Conservation (phyloP, 164 flowering plant species). For the Magnolia changhungtana region DNA sequence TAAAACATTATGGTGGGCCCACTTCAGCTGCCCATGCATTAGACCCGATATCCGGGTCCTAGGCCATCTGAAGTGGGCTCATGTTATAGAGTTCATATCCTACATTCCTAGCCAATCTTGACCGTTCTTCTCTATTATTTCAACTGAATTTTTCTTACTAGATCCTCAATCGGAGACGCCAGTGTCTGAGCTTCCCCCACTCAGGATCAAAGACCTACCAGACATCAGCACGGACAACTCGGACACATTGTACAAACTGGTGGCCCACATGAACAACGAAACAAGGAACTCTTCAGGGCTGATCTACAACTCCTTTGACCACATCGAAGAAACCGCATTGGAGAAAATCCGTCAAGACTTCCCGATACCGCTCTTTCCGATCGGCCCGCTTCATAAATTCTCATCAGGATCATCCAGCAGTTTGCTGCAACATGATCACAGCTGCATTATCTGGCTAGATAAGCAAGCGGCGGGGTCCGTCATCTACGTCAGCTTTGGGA, state of each 20-base stretch:
- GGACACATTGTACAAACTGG: slow-evolving; percentile 2
- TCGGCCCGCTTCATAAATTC: slow-evolving; percentile 38
- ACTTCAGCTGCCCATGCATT: too few relatives aligned
- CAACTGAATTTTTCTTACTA: neutral
- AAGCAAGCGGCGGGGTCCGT: slow-evolving; percentile 32
- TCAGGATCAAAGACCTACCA: slow-evolving; percentile 39
- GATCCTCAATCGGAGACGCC: slow-evolving; percentile 13
- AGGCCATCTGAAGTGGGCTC: too few relatives aligned
- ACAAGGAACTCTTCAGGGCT: slow-evolving; percentile 26
- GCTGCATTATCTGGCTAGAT: slow-evolving; percentile 41
- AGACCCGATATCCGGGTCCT: too few relatives aligned
- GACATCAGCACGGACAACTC: neutral
- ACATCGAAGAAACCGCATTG: slow-evolving; percentile 19
- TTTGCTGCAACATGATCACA: slow-evolving; percentile 23
- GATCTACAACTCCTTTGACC: slow-evolving; percentile 30
- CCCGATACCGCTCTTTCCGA: slow-evolving; percentile 22
- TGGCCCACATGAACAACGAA: slow-evolving; percentile 4
- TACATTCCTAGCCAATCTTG: too few relatives aligned
- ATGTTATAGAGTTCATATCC: too few relatives aligned
- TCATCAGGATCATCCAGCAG: slow-evolving; percentile 21
- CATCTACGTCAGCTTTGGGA: slow-evolving; percentile 43
- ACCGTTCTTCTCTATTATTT: too few relatives aligned
- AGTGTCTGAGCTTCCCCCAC: slow-evolving; percentile 26
- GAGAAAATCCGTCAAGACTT: slow-evolving; percentile 7
- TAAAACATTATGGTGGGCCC: too few relatives aligned